These are phyloP conservation scores for Penicillium sp. DNA, from an alignment of 2,329 filamentous ascomycete species.

Conservation along the genomic window DNA sequence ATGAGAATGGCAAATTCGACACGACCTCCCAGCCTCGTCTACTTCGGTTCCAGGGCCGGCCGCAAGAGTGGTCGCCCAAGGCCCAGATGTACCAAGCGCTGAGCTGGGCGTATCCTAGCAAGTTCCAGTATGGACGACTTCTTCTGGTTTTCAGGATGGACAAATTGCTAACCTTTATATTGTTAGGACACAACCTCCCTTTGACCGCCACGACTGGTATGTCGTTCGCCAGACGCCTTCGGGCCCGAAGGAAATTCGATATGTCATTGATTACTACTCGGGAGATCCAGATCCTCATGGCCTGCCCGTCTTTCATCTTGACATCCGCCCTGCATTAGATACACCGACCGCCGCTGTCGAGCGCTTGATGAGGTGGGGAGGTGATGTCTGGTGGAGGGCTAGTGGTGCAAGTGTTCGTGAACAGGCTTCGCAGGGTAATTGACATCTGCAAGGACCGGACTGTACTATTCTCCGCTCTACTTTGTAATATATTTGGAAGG, in stretches of 20 bases:
- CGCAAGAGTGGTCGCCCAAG: slow-evolving; percentile 87
- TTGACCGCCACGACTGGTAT: slow-evolving; percentile 97
- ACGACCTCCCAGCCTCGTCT: slow-evolving; percentile 61
- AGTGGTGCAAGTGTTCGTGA: slow-evolving; percentile 62
- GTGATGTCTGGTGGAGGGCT: slow-evolving; percentile 89
- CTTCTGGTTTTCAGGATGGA: background rate
- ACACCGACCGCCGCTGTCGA: slow-evolving; percentile 77
- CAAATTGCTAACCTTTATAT: slow-evolving; percentile 11
- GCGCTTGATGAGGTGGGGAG: slow-evolving; percentile 80
- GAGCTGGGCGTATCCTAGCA: slow-evolving; percentile 71
- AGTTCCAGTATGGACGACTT: slow-evolving; percentile 62
- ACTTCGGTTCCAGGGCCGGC: slow-evolving; percentile 82
- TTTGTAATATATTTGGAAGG: slow-evolving; percentile 18
- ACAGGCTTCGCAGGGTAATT: slow-evolving; percentile 3
- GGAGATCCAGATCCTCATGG: slow-evolving; percentile 76
- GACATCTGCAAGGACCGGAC: slow-evolving; percentile 1
- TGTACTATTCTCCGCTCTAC: slow-evolving; percentile 27
- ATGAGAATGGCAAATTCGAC: slow-evolving; percentile 35
- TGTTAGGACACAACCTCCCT: slow-evolving; percentile 72
- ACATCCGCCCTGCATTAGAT: slow-evolving; percentile 83
- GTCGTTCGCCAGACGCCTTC: slow-evolving; percentile 66
- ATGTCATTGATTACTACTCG: slow-evolving; percentile 96
- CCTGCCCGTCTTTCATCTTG: slow-evolving; percentile 92
- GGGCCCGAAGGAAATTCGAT: slow-evolving; percentile 75
- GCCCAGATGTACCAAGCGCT: slow-evolving; percentile 77